phyloP scores from a whole-genome alignment of 495 filamentous ascomycete genomes.

The Aspergillus sclerotiicarbonarius region DNA sequence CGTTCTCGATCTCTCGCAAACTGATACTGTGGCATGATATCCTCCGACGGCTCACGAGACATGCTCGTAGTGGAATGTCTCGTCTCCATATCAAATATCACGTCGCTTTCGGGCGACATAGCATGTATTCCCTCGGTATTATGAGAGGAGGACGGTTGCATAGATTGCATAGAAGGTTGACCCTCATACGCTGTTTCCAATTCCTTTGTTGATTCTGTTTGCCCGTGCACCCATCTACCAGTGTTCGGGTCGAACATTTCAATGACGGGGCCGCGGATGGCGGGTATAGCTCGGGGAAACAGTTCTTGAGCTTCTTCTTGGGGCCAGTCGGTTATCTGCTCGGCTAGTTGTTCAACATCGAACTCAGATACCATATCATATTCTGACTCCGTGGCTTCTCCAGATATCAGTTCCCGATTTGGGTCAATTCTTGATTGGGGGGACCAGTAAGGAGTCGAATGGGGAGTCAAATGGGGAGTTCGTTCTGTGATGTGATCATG shows the following conservation, averaged over 20 bases:
- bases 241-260: neutral
- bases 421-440: too few relatives aligned
- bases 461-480: neutral
- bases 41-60: neutral
- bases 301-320: neutral
- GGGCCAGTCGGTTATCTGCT: too few relatives aligned
- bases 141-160: neutral
- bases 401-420: neutral
- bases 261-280: neutral
- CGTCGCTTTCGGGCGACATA: neutral
- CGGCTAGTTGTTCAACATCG: too few relatives aligned
- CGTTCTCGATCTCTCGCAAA: neutral
- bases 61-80: neutral
- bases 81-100: neutral
- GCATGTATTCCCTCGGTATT: neutral
- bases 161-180: neutral
- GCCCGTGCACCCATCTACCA: constrained; percentile 7
- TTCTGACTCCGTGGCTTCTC: too few relatives aligned
- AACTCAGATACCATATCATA: too few relatives aligned
- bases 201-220: neutral
- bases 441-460: neutral
- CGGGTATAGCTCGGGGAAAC: neutral
- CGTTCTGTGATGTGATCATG: neutral
- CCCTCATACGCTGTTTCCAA: neutral
- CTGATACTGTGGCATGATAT: neutral